phyloP scores from a whole-genome alignment of 495 filamentous ascomycete species.

The Neurospora africana region DNA sequence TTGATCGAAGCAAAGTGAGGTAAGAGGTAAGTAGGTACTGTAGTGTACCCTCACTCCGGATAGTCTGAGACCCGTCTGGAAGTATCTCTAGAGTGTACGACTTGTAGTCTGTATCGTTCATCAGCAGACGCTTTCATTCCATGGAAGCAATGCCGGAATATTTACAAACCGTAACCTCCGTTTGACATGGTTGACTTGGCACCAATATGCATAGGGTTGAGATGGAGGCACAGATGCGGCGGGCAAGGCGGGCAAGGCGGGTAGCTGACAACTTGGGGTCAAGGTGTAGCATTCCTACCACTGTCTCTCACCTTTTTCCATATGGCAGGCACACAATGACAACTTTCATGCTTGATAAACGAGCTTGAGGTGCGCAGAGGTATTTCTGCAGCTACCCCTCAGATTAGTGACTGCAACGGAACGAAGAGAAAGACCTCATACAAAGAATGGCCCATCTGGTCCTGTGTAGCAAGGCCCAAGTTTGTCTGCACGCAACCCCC shows the following conservation, averaged over 20 bases:
- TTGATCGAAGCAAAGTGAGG: background rate
- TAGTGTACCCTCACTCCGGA: background rate
- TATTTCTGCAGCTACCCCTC: constrained; percentile 5
- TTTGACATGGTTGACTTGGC: background rate
- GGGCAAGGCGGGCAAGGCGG: background rate
- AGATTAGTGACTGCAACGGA: constrained; percentile 14
- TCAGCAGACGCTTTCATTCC: background rate
- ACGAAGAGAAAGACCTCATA: background rate
- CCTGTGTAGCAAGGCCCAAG: background rate
- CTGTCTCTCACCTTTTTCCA: background rate
- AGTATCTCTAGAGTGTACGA: background rate
- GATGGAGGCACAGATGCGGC: constrained; percentile 1
- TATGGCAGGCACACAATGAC: background rate
- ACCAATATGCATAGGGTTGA: constrained; percentile 16
- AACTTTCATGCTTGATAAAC: background rate
- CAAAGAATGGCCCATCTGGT: background rate
- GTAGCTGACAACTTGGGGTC: background rate
- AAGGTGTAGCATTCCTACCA: background rate
- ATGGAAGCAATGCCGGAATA: background rate
- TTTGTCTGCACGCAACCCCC: background rate
- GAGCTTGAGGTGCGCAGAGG: background rate
- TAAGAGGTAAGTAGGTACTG: background rate
- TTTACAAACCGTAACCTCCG: background rate
- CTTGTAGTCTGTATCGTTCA: background rate
- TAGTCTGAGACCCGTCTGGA: background rate